A percentile compares a stretch with the other conserved stretches of the same genome.
Conservation (phyloP, 176 grass and related monocot species). For the Paspalum notatum region DNA sequence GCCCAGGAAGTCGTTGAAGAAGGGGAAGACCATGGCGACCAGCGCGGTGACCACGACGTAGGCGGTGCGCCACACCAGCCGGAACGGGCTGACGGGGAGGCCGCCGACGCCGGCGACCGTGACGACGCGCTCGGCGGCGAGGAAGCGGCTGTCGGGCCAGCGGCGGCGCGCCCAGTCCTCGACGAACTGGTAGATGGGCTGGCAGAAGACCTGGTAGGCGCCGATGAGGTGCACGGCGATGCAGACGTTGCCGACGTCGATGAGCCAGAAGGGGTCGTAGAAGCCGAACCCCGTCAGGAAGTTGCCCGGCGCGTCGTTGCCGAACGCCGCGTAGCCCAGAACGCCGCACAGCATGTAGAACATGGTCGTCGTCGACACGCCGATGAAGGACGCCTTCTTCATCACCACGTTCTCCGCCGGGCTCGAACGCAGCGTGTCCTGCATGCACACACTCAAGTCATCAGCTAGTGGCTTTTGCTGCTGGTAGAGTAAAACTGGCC, state of each 20-base stretch:
- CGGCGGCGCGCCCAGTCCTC: constrained; percentile 47
- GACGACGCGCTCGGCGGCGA: constrained; percentile 51
- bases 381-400: constrained; percentile 86
- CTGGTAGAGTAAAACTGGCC: not conserved
- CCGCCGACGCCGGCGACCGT: constrained; percentile 43
- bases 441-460: not conserved
- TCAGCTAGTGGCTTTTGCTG: no score
- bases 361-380: constrained; percentile 71
- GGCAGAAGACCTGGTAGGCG: constrained; percentile 98
- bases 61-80: constrained; percentile 62
- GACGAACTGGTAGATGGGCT: constrained; percentile 77
- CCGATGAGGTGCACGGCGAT: constrained; percentile 85
- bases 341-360: constrained; percentile 98
- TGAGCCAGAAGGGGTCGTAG: constrained; percentile 95
- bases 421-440: constrained; percentile 89
- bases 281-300: constrained; percentile 96
- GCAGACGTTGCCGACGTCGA: constrained; percentile 89
- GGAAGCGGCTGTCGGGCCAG: constrained; percentile 56
- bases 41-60: constrained; percentile 72
- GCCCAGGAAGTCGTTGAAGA: constrained; percentile 91
- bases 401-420: constrained; percentile 91
- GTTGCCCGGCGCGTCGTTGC: constrained; percentile 82
- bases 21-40: constrained; percentile 74
- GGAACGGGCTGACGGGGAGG: constrained; percentile 57
- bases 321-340: constrained; percentile 87